A percentile compares a stretch with the other conserved stretches of the same genome.
Evolutionary conservation across 371 early-diverging fungal species (phyloP).

Genomic region (Nosema muscidifuracis): DNA sequence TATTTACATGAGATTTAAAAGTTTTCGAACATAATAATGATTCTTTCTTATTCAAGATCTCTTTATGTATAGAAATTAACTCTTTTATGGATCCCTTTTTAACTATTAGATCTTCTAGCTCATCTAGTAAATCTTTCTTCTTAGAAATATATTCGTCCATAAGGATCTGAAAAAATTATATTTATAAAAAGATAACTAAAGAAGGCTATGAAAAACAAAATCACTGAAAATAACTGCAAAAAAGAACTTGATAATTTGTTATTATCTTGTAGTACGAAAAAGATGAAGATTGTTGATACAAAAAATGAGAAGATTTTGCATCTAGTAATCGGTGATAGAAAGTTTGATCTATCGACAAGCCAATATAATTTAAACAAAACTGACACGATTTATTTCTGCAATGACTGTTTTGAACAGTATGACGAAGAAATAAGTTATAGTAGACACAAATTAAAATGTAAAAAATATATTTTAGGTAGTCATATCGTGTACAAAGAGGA

Average conservation of each 20-base stretch:
- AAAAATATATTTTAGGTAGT: slow-evolving; percentile 21
- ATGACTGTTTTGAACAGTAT: slow-evolving; percentile 40
- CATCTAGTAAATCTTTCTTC: slow-evolving; percentile 15
- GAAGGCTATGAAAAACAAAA: not conserved
- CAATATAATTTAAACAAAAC: slow-evolving; percentile 41
- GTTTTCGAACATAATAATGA: not conserved
- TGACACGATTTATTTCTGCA: slow-evolving; percentile 38
- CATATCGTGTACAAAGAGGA: slow-evolving; percentile 21
- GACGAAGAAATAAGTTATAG: slow-evolving; percentile 8
- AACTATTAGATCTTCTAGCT: not conserved
- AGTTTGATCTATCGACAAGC: slow-evolving; percentile 24
- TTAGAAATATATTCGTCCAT: slow-evolving; percentile 9
- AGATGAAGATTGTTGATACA: not conserved
- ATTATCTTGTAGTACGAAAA: not conserved
- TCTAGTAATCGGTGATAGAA: slow-evolving; percentile 14
- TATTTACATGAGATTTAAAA: not conserved
- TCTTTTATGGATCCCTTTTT: not conserved
- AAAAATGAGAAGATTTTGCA: too few species aligned
- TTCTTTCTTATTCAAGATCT: slow-evolving; percentile 13
- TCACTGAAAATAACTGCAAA: not conserved
- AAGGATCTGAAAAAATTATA: not conserved
- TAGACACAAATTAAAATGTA: slow-evolving; percentile 51
- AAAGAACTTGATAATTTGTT: not conserved
- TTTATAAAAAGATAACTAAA: not conserved
- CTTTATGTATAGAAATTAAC: slow-evolving; percentile 21